Conservation (phyloP, 2,329 filamentous ascomycete species). For the Mycosphaerella sp. region DNA sequence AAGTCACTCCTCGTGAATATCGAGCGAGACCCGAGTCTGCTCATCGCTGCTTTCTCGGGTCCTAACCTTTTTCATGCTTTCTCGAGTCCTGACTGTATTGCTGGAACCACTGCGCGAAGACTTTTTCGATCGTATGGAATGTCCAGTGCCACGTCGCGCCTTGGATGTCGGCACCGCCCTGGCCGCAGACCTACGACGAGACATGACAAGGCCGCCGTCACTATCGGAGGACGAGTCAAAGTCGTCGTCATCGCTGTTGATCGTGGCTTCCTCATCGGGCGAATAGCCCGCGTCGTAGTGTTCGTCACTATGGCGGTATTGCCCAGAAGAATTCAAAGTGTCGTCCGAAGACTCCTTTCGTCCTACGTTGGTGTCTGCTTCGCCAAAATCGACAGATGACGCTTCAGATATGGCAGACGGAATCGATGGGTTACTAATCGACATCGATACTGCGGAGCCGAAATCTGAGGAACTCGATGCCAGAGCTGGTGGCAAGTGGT, state of each 20-base stretch:
- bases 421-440: conserved; percentile 47
- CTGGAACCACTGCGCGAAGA: conserved; percentile 44
- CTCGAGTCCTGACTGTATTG: conserved; percentile 31
- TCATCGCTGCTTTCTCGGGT: conserved; percentile 28
- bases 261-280: conserved; percentile 29
- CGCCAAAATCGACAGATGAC: conserved; percentile 38
- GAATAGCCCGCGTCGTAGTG: conserved; percentile 30
- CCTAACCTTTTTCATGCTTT: conserved; percentile 41
- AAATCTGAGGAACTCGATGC: conserved; percentile 46
- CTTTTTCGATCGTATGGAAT: conserved; percentile 34
- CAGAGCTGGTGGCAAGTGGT: conserved; percentile 26
- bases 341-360: conserved; percentile 36
- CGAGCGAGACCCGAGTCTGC: conserved; percentile 15
- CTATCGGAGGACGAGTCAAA: conserved; percentile 37
- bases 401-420: conserved; percentile 46
- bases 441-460: conserved; percentile 43
- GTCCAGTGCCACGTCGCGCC: conserved; percentile 28
- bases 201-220: conserved; percentile 38
- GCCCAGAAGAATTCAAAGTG: conserved; percentile 29
- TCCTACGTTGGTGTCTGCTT: conserved; percentile 28
- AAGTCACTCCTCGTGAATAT: conserved; percentile 23
- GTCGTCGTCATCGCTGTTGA: conserved; percentile 38
- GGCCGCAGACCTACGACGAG: conserved; percentile 27
- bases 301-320: conserved; percentile 22
- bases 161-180: conserved; percentile 14